Conservation (phyloP, 1,284 basidiomycete genomes). For the Sparassis latifolia region DNA sequence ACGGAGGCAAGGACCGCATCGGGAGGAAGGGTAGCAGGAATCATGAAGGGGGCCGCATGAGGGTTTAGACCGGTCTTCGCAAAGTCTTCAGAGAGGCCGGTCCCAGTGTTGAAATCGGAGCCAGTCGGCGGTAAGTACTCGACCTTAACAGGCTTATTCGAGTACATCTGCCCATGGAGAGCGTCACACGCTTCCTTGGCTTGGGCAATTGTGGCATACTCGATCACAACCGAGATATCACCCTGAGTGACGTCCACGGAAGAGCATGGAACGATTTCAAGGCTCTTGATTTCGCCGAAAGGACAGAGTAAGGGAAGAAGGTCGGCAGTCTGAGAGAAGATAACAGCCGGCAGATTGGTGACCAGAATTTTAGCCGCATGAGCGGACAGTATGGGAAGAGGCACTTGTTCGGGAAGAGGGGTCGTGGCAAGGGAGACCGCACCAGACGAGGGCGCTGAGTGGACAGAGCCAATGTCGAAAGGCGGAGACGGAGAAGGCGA, state of each 20-base stretch:
- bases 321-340: slow-evolving; percentile 62
- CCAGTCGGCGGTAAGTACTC: slow-evolving; percentile 33
- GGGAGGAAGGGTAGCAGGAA: slow-evolving; percentile 11
- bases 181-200: slow-evolving; percentile 58
- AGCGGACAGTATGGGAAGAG: slow-evolving; percentile 7
- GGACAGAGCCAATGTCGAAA: slow-evolving; percentile 17
- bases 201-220: slow-evolving; percentile 45
- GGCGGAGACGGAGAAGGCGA: slow-evolving; percentile 31
- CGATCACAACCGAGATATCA: slow-evolving; percentile 51
- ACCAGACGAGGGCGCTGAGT: slow-evolving; percentile 15
- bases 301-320: slow-evolving; percentile 67
- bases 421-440: slow-evolving; percentile 15
- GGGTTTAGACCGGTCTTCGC: slow-evolving; percentile 26
- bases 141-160: slow-evolving; percentile 39
- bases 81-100: slow-evolving; percentile 8
- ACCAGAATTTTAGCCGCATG: slow-evolving; percentile 47
- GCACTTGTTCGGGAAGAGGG: slow-evolving; percentile 19
- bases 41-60: slow-evolving; percentile 27
- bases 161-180: slow-evolving; percentile 56
- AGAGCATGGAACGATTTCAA: slow-evolving; percentile 34
- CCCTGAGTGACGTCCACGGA: slow-evolving; percentile 29
- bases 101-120: slow-evolving; percentile 9
- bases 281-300: slow-evolving; percentile 59
- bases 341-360: slow-evolving; percentile 54
- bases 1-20: slow-evolving; percentile 11